Evolutionary conservation across 1,139 yeast species (phyloP).

Genomic region (Kodamaea ohmeri): DNA sequence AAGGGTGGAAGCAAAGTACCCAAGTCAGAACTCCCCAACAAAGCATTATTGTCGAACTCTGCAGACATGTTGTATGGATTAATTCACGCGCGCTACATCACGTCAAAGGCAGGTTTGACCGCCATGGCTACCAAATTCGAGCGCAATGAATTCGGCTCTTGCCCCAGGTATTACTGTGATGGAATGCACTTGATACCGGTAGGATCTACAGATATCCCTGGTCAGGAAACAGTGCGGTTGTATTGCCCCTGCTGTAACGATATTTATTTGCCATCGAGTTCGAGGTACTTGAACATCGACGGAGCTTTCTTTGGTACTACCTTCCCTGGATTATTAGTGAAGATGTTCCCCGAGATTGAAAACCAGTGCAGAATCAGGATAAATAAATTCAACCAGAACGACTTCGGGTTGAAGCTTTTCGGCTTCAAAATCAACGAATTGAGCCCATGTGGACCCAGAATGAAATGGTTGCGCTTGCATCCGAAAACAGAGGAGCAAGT

Average conservation of each 20-base stretch:
- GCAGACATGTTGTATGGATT: conserved; percentile 92
- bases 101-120: conserved; percentile 86
- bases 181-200: conserved; percentile 92
- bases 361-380: conserved; percentile 51
- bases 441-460: conserved; percentile 83
- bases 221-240: conserved; percentile 85
- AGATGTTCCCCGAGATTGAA: conserved; percentile 81
- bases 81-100: conserved; percentile 88
- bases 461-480: conserved; percentile 87
- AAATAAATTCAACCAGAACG: conserved; percentile 51
- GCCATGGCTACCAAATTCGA: conserved; percentile 97
- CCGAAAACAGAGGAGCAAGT: conserved; percentile 61
- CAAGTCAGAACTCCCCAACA: conserved; percentile 55
- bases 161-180: conserved; percentile 89
- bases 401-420: conserved; percentile 73
- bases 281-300: conserved; percentile 82
- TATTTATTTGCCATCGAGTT: conserved; percentile 79
- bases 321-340: conserved; percentile 87
- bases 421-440: conserved; percentile 81
- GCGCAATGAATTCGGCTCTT: conserved; percentile 81
- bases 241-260: conserved; percentile 96
- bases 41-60: conserved; percentile 77
- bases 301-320: conserved; percentile 97
- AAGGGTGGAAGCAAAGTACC: conserved; percentile 12
- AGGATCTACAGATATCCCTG: conserved; percentile 88